phyloP scores from a whole-genome alignment of 495 filamentous ascomycete genomes.

The Aspergillus mulundensis region DNA sequence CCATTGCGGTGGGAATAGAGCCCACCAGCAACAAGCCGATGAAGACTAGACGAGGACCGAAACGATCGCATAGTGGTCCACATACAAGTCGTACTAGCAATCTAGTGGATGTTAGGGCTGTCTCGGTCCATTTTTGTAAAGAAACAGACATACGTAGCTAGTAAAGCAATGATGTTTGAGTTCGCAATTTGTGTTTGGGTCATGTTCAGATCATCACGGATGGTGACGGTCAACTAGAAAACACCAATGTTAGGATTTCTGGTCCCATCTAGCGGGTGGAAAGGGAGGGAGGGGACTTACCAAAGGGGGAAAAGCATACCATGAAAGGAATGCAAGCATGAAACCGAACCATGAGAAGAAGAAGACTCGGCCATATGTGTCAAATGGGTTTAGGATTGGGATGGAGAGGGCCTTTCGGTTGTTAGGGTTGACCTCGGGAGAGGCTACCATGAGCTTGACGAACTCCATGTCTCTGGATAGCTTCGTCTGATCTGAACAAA shows the following conservation, averaged over 20 bases:
- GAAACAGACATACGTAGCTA: constrained; percentile 64
- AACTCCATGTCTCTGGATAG: constrained; percentile 16
- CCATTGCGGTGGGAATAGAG: constrained; percentile 76
- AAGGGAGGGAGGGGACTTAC: constrained; percentile 42
- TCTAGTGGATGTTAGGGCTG: constrained; percentile 36
- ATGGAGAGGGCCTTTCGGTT: constrained; percentile 78
- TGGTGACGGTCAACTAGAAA: constrained; percentile 64
- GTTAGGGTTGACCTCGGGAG: constrained; percentile 61
- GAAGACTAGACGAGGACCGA: constrained; percentile 79
- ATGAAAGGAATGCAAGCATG: constrained; percentile 93
- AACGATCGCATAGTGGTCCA: constrained; percentile 80
- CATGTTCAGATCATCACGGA: constrained; percentile 72
- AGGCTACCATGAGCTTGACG: constrained; percentile 26
- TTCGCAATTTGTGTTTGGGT: constrained; percentile 72
- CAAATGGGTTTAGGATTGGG: constrained; percentile 73
- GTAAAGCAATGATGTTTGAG: constrained; percentile 85
- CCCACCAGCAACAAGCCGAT: constrained; percentile 70
- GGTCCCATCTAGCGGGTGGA: background rate
- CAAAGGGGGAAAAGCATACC: constrained; percentile 78
- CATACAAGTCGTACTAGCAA: constrained; percentile 77
- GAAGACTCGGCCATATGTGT: constrained; percentile 84
- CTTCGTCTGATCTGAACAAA: background rate
- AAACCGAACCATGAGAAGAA: constrained; percentile 96
- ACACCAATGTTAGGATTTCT: background rate
- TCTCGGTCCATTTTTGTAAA: background rate